Evolutionary conservation across 2,329 filamentous ascomycete species (phyloP), one percentile per base, ranked within the genome.

Genomic region (Biscogniauxia sp.): DNA sequence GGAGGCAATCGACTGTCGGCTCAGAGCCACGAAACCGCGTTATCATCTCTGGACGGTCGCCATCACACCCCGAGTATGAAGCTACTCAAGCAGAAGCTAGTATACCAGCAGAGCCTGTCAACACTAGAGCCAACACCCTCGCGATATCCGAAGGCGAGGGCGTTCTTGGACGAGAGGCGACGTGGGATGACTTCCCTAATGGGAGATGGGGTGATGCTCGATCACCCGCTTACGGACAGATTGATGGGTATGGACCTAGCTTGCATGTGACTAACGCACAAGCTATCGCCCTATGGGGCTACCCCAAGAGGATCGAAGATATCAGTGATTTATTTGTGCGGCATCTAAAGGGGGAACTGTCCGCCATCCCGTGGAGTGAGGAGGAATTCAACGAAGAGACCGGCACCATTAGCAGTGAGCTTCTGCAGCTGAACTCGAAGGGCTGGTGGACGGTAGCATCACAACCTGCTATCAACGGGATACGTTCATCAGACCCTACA

Each of bases 171-270:
- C 85, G 95, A 55, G 94, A 98, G 80, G 95, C 95, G 37, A 99
- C 95, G 0, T 99, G 95, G 95, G 95, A 99, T 71, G 95, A 99
- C 72, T 99, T 93, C 75, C 94, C 94, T 64, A 98, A 98, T 79
- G 95, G 94, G 26, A 87, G 94, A 58, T 98, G 94, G 88, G 94
- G 94, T 73, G 94, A 97, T 71, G 91, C 93, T 4, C 86, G 94
- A 56, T 97, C 93, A 2, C 93, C 93, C 1, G 94, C 94, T 0
- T 98, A 96, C 73, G 94, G 94, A 70, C 93, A 97, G 75, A 97
- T 97, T 61, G 93, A 98, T 72, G 94, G 94, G n/a, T 98, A 98
- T 73, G 95, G 95, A 11, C 93, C 96, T n/a, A 95, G 90, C 59
- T 81, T 99, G 49, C 95, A 97, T 78, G 92, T 97, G 73, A 92